phyloP scores from a whole-genome alignment of 352 stramenopile genomes.

The Thalassiosira hispida region DNA sequence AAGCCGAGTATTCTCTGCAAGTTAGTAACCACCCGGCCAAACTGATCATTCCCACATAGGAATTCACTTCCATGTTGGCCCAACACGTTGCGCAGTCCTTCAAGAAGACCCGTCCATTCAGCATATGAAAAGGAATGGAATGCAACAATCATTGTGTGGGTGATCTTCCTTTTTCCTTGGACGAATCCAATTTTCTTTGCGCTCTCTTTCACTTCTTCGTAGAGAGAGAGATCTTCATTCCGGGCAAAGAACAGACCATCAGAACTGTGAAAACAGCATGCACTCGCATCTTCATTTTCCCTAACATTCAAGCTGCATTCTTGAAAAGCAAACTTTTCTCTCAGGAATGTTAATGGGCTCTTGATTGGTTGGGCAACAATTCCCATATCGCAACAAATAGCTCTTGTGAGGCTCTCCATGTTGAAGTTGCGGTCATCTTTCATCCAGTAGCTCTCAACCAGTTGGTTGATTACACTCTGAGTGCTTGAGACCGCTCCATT shows the following conservation, averaged over 20 bases:
- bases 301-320: background rate
- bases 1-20: constrained; percentile 27
- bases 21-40: constrained; percentile 10
- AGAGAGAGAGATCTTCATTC: constrained; percentile 27
- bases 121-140: constrained; percentile 18
- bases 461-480: constrained; percentile 14
- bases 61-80: constrained; percentile 13
- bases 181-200: constrained; percentile 21
- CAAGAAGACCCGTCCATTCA: constrained; percentile 24
- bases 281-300: background rate
- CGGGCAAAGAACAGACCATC: constrained; percentile 30
- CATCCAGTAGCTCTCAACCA: constrained; percentile 42
- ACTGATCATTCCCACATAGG: constrained; percentile 6
- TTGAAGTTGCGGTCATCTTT: constrained; percentile 24
- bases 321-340: constrained; percentile 44
- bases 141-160: constrained; percentile 32
- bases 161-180: constrained; percentile 16
- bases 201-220: constrained; percentile 29
- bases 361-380: constrained; percentile 28
- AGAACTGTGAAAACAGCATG: constrained; percentile 23
- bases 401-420: constrained; percentile 19
- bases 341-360: constrained; percentile 33
- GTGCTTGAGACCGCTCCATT: constrained; percentile 10
- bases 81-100: constrained; percentile 36
- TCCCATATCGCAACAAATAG: constrained; percentile 26